Evolutionary conservation across 169 alveolate genomes (phyloP), one percentile per base, ranked within the genome.

Genomic region (Eimeria necatrix): DNA sequence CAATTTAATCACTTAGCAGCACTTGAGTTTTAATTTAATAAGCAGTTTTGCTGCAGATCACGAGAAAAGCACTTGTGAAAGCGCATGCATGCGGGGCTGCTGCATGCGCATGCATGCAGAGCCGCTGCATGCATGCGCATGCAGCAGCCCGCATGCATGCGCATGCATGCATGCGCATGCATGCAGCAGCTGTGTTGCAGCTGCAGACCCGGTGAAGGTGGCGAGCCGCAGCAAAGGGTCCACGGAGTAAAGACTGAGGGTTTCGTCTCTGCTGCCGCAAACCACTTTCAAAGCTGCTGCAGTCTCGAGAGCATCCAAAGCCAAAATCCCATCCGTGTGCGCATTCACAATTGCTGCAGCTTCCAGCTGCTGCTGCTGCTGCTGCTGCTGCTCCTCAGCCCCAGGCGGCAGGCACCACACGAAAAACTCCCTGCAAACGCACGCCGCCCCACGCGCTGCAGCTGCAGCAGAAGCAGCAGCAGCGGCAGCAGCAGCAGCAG

Each of bases 241-340:
- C 16, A 53, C 92, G 73, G 95, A 61, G 76, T 92, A 92, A 52
- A 92, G 83, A 52, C 95, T 92, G 60, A 92, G 18, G 8, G 95
- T 92, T 74, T 92, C 95, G 48, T 92, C 95, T 12, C 95, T 68
- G 41, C 95, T 92, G 18, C 95, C 95, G 48, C 59, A 85, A 76
- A 16, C 48, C 64, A 76, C 86, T 60, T 76, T 76, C 46, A 76
- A 16, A 60, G 86, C 46, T 8, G 48, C 49, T 56, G 46, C 46
- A n/a, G 90, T 81, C 24, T 81, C 92, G 22, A 86, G 49, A 18
- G 32, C 92, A 48, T 92, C 95, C 87, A 92, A 59, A 41, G 93
- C 91, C 48, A 92, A 71, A 8, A 92, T 78, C 49, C 95, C 95
- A 22, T 92, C 95, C 48, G 95, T 70, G 87, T 92, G 95, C 53